Conservation (phyloP, 495 filamentous ascomycete genomes). For the Elasticomyces elasticus region DNA sequence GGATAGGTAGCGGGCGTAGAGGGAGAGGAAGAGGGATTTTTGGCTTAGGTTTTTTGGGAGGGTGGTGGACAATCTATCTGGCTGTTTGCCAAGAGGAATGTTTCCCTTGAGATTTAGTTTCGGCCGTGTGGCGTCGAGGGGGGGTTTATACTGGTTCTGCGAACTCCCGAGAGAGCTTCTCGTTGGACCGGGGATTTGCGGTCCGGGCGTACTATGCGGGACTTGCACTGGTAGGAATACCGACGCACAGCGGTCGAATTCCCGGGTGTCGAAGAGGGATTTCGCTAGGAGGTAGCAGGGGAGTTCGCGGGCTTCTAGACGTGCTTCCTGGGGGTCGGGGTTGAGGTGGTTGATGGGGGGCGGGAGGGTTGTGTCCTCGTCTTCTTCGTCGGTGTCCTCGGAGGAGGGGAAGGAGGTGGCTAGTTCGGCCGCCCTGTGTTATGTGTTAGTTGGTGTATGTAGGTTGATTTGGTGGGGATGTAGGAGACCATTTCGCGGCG, state of each 20-base stretch:
- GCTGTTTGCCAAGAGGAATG: conserved; percentile 6
- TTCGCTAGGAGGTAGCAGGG: conserved; percentile 83
- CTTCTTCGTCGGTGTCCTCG: conserved; percentile 37
- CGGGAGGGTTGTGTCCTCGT: conserved; percentile 41
- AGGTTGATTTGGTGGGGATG: not conserved
- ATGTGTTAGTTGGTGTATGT: not conserved
- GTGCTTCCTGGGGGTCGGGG: conserved; percentile 58
- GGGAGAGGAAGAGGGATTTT: conserved; percentile 80
- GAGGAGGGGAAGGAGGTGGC: conserved; percentile 60
- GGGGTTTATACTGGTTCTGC: too few species aligned
- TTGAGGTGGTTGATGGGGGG: conserved; percentile 18
- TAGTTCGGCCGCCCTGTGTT: conserved; percentile 86
- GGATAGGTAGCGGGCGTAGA: conserved; percentile 86
- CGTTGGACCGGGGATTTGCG: conserved; percentile 9
- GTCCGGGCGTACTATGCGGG: conserved; percentile 45
- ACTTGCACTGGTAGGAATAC: conserved; percentile 67
- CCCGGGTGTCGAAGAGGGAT: conserved; percentile 88
- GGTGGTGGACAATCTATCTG: conserved; percentile 32
- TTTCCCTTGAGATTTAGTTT: not conserved
- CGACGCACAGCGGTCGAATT: conserved; percentile 87
- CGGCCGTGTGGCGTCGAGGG: too few species aligned
- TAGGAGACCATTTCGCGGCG: conserved; percentile 81
- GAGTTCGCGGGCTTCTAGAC: conserved; percentile 69
- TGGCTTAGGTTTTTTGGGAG: conserved; percentile 55
- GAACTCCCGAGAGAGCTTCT: not conserved